Percentiles rank a stretch among this genome's conserved stretches.
Conservation (phyloP, 768 basidiomycete species). For the Phlegmacium glaucopus region DNA sequence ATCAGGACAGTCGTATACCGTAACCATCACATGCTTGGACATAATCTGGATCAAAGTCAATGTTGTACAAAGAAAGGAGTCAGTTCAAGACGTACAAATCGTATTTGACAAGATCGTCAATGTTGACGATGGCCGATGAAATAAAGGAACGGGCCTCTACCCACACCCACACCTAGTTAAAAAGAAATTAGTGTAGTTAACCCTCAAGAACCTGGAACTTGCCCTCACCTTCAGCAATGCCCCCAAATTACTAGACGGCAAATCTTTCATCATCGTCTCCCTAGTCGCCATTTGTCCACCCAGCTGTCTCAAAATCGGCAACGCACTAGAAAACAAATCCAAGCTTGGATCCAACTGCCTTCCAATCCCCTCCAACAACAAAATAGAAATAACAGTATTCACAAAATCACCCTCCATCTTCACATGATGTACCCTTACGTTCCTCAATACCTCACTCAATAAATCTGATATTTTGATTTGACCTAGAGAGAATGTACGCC, state of each 20-base stretch:
- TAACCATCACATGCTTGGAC: conserved; percentile 11
- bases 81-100: conserved; percentile 59
- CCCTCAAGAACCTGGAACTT: background rate
- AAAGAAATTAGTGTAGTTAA: conserved; percentile 7
- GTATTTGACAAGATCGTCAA: conserved; percentile 84
- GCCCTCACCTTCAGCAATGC: conserved; percentile 80
- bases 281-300: conserved; percentile 88
- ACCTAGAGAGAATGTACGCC: conserved; percentile 96
- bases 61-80: background rate
- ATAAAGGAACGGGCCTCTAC: conserved; percentile 90
- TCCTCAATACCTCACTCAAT: conserved; percentile 80
- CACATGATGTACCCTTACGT: conserved; percentile 89
- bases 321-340: conserved; percentile 92
- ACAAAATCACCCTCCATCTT: conserved; percentile 99
- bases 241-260: conserved; percentile 72
- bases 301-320: conserved; percentile 90
- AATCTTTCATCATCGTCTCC: conserved; percentile 47
- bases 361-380: conserved; percentile 94
- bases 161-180: conserved; percentile 81
- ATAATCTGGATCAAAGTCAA: conserved; percentile 6
- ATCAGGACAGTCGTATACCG: background rate
- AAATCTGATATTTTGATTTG: conserved; percentile 96
- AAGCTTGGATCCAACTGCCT: conserved; percentile 87
- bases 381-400: conserved; percentile 93
- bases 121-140: conserved; percentile 70